Conservation (phyloP, 192 early-diverging fungal species). For the Bifiguratus adelaidae region DNA sequence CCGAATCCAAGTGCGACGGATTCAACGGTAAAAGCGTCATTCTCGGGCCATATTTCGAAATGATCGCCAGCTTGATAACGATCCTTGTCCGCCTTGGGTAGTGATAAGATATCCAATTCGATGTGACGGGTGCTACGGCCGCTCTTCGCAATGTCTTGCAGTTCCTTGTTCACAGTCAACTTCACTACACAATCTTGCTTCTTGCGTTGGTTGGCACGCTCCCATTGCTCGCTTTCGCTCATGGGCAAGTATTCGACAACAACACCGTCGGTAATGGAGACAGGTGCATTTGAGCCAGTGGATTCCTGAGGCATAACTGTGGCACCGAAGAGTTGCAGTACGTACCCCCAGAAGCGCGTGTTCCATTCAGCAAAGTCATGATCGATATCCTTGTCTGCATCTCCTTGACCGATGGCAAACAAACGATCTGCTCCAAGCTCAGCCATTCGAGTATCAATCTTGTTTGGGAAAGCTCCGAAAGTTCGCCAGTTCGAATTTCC, state of each 20-base stretch:
- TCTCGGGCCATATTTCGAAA: constrained; percentile 36
- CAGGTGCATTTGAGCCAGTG: constrained; percentile 1
- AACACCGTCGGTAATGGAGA: neutral
- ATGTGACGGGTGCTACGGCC: constrained; percentile 32
- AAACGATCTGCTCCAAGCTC: constrained; percentile 32
- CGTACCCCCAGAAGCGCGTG: constrained; percentile 12
- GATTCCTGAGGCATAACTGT: neutral
- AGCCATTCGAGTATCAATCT: constrained; percentile 25
- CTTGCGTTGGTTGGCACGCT: constrained; percentile 1
- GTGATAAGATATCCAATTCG: constrained; percentile 16
- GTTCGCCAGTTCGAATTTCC: constrained; percentile 52
- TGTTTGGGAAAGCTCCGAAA: constrained; percentile 39
- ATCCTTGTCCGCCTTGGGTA: constrained; percentile 11
- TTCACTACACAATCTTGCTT: constrained; percentile 15
- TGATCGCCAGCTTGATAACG: constrained; percentile 38
- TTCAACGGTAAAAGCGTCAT: constrained; percentile 22
- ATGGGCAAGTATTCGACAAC: constrained; percentile 7
- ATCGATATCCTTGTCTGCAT: constrained; percentile 38
- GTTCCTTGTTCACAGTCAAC: constrained; percentile 22
- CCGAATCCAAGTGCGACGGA: constrained; percentile 28
- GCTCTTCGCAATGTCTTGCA: constrained; percentile 20
- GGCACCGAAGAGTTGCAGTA: constrained; percentile 3
- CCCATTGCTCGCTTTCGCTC: constrained; percentile 1
- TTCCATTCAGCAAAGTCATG: constrained; percentile 19
- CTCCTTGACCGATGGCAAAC: constrained; percentile 22